phyloP scores from a whole-genome alignment of 164 flowering plant species.

The Umbilicus rupestris region DNA sequence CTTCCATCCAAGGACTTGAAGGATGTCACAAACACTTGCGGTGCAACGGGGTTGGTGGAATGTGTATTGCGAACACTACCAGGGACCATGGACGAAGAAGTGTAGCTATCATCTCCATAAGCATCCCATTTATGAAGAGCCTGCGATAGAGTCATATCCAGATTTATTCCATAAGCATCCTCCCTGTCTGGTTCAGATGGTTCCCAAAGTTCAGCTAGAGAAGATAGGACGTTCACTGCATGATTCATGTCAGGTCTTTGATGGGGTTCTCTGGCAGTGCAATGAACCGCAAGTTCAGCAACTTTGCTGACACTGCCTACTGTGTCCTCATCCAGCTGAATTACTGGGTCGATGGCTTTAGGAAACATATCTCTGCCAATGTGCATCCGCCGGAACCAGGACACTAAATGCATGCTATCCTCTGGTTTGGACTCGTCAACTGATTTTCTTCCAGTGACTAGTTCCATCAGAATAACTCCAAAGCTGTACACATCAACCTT shows the following conservation, averaged over 20 bases:
- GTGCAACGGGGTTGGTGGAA: conserved; percentile 45
- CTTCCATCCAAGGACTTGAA: conserved; percentile 42
- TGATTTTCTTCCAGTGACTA: conserved; percentile 72
- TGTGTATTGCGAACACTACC: conserved; percentile 36
- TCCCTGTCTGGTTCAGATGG: conserved; percentile 54
- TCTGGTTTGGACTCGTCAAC: conserved; percentile 68
- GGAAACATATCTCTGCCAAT: conserved; percentile 48
- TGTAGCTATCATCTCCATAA: conserved; percentile 35
- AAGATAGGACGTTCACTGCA: conserved; percentile 65
- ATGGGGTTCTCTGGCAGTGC: conserved; percentile 72
- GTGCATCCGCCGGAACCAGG: conserved; percentile 79
- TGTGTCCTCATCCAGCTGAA: conserved; percentile 53
- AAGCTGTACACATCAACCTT: conserved; percentile 85
- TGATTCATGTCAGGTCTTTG: conserved; percentile 96
- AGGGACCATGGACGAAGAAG: conserved; percentile 23
- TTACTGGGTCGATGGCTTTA: conserved; percentile 51
- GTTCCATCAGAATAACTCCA: conserved; percentile 89
- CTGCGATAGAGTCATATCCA: conserved; percentile 55
- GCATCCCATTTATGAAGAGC: conserved; percentile 79
- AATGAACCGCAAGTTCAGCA: conserved; percentile 84
- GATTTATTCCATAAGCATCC: conserved; percentile 52
- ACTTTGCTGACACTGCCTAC: conserved; percentile 48
- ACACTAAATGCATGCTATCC: conserved; percentile 66
- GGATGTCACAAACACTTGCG: conserved; percentile 43
- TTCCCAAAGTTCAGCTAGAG: conserved; percentile 74